Base-by-base conservation (phyloP, 1,284 basidiomycete species). In the Sphaerobolus stellatus region DNA sequence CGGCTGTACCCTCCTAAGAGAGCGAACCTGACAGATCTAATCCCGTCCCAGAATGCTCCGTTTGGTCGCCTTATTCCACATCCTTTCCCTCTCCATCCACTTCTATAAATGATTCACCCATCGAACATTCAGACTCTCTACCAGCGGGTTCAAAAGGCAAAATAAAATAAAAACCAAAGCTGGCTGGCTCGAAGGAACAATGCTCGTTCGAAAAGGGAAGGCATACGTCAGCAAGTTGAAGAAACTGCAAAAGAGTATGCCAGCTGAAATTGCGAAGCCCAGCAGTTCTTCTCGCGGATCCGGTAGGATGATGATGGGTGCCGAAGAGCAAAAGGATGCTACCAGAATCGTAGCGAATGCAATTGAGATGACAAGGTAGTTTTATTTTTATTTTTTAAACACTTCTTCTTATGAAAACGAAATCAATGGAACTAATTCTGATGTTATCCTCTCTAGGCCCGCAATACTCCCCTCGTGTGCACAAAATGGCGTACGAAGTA, bases 311-410 rank as follows among this genome's bases (percentile, higher is more conserved):
- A n/a, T 20, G 6, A 18, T 53, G 3, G 44, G 52, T 2, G 4
- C 2, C 9, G 30, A n/a, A 25, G 52, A 47, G 44, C n/a, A 44
- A 1, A 31, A 34, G 6, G 22, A 22, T 28, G 52, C 40, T 14
- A 27, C 22, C 5, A 36, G 47, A 14, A 53, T 53, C 43, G n/a
- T 53, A 5, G 44, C 24, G 5, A 44, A 53, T 53, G 52, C 43
- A 3, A 16, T 53, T 9, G 44, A 53, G 11, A 53, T 53, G 52
- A 27, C 30, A 9, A 31, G 48, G 48, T 50, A 31, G 5, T 28
- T 31, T n/a, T n/a, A 14, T 14, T 22, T 14, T 4, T 43, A 27
- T 43, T 43, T 43, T 22, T 18, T 11, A 36, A 36, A 36, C 11
- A 11, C 11, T 36, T 11, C 11, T 36, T 36, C 33, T 36, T 36